These are phyloP conservation scores for Zygosaccharomyces gambellarensis DNA, from an alignment of 805 yeast genomes.

Conservation along the genomic window DNA sequence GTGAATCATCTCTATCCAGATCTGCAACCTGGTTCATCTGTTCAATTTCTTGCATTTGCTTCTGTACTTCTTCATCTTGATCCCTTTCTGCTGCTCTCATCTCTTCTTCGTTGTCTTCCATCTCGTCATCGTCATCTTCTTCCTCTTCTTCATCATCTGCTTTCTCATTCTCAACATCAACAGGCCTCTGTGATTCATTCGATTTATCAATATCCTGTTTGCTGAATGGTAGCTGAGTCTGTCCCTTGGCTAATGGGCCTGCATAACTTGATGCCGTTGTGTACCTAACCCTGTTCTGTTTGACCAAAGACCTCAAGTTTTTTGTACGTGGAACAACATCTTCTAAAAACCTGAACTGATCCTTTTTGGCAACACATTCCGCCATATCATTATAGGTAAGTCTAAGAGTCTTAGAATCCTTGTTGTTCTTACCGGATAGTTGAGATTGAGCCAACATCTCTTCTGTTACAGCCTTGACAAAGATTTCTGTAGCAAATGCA, in stretches of 20 bases:
- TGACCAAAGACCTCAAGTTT: constrained; percentile 18
- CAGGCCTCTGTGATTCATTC: constrained; percentile 5
- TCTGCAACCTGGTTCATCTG: constrained; percentile 19
- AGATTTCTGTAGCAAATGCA: constrained; percentile 28
- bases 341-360: constrained; percentile 21
- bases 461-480: constrained; percentile 26
- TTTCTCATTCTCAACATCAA: constrained; percentile 12
- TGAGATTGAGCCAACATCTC: constrained; percentile 24
- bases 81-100: constrained; percentile 8
- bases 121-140: constrained; percentile 12
- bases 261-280: constrained; percentile 16
- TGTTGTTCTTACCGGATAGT: constrained; percentile 13
- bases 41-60: constrained; percentile 20
- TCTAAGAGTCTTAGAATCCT: constrained; percentile 16
- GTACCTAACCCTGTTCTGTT: constrained; percentile 23
- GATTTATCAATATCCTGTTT: constrained; percentile 5
- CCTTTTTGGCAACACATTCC: constrained; percentile 18
- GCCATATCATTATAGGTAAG: constrained; percentile 23
- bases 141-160: constrained; percentile 17
- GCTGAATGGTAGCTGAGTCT: constrained; percentile 15
- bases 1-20: constrained; percentile 11
- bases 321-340: constrained; percentile 26
- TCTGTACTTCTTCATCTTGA: constrained; percentile 7
- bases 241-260: constrained; percentile 8
- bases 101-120: constrained; percentile 17